These are phyloP conservation scores for Zygosaccharomyces rouxii DNA, from an alignment of 805 yeast species.

Conservation along the genomic window DNA sequence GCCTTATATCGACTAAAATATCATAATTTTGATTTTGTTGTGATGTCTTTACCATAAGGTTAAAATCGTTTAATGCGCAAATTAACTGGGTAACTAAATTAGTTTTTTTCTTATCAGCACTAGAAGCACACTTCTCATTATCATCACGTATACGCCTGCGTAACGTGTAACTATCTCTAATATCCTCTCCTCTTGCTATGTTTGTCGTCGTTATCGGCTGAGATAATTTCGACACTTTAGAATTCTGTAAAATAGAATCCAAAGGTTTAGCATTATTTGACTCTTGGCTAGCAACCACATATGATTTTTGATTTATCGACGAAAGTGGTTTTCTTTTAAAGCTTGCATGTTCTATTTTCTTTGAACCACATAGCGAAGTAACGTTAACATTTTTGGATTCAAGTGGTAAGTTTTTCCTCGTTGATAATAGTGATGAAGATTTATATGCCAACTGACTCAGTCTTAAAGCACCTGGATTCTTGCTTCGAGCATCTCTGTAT, in stretches of 20 bases:
- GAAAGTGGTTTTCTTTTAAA: background rate
- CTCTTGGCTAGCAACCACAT: background rate
- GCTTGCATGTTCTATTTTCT: background rate
- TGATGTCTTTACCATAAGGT: conserved; percentile 4
- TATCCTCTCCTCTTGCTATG: background rate
- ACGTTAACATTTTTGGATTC: background rate
- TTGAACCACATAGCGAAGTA: background rate
- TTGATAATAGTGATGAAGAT: background rate
- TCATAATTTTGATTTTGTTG: conserved; percentile 4
- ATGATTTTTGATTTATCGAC: background rate
- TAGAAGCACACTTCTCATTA: background rate
- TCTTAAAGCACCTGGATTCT: background rate
- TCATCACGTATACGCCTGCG: background rate
- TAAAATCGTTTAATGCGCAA: background rate
- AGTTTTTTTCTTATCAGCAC: too few relatives aligned
- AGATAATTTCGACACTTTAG: background rate
- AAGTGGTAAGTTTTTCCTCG: background rate
- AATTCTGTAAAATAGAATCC: background rate
- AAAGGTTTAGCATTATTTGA: background rate
- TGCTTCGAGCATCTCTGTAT: background rate
- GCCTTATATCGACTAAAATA: conserved; percentile 4
- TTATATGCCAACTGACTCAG: background rate
- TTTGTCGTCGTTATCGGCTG: background rate
- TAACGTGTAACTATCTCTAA: background rate
- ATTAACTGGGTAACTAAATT: background rate